Base-by-base conservation (phyloP, 1,139 yeast species). In the Hemisphaericaspora xylofermentans region DNA sequence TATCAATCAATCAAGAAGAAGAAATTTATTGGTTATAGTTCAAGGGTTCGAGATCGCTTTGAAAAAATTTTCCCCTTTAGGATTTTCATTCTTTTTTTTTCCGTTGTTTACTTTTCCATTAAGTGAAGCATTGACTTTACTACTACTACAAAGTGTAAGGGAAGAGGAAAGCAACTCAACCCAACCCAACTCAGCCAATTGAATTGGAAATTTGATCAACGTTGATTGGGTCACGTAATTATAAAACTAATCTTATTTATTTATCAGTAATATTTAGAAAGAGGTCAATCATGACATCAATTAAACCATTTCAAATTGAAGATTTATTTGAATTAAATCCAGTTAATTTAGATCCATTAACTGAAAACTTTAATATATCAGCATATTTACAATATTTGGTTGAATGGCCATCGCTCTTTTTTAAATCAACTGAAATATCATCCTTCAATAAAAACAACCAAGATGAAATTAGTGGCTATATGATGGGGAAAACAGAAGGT, bases 401-500 rank as follows among this genome's bases (percentile, higher is more conserved):
- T 10, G 74, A 76, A 39, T 91, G 98, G 97, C 98, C 98, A 3
- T 74, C 89, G 25, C 68, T 94, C 43, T 86, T 91, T 63, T 91
- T 89, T 74, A 86, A 88, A 58, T 79, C 91, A 12, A 64, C 64
- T 6, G 79, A 82, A 58, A 44, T 61, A 43, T 52, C 47, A 36
- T 38, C 44, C 45, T 25, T 45, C 46, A 36, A 49, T 54, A 49
- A 48, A 29, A 56, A 49, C n/a, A 50, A 50, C 24, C 33, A 33
- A 1, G 52, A 57, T 24, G 67, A 66, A 35, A 70, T 78, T 16
- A 78, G 84, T 36, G 94, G 93, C 0, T 85, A 85, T 55, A 83
- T 94, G 95, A 82, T 94, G 80, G 98, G 95, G n/a, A 94, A 94
- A 62, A 84, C 95, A 3, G 98, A 94, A 61, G 98, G 98, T 1